Base-by-base conservation (phyloP, 208 protist species). In the Porcisia deanei region DNA sequence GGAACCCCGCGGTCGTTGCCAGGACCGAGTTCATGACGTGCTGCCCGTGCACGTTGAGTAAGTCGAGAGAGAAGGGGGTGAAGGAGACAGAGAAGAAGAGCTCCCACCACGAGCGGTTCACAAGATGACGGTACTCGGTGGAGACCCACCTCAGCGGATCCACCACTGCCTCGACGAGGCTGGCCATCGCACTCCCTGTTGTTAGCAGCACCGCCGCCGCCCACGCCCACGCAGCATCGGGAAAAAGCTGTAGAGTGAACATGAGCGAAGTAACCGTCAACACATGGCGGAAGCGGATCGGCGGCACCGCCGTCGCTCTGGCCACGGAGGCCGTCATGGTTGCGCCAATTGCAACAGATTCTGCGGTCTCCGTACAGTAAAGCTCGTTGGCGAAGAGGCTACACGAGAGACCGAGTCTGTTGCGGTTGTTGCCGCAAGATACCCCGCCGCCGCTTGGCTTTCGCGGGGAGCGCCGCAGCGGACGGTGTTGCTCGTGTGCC, bases 31-130 rank as follows among this genome's bases (percentile, higher is more conserved):
- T 18, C 70, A 76, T 73, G 39, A 73, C n/a, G 59, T 78, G 67
- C 14, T 70, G 65, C 3, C 39, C 63, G 16, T 70, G 73, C 10
- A 58, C 73, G 59, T 70, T 69, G n/a, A 60, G 30, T 16, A 57
- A 43, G 14, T 82, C 79, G 59, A 82, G 71, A 16, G 64, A 41
- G 39, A 67, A 20, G 2, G 80, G 69, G 20, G 37, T 64, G 53
- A 76, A 75, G 30, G 25, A 43, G 20, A 63, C 54, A 3, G 79
- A 75, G 22, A 84, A 61, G 39, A 82, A 60, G 39, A 87, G 78
- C 0, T 63, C 68, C 75, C 64, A 66, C 61, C 53, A 55, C 7
- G 76, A 74, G 77, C 77, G 70, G 18, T 60, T 61, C n/a, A 73
- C 22, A 14, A 69, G 20, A 58, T 18, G 41, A 60, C 76, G 73